phyloP scores from a whole-genome alignment of 2,329 filamentous ascomycete species.

The Fusarium sp. region DNA sequence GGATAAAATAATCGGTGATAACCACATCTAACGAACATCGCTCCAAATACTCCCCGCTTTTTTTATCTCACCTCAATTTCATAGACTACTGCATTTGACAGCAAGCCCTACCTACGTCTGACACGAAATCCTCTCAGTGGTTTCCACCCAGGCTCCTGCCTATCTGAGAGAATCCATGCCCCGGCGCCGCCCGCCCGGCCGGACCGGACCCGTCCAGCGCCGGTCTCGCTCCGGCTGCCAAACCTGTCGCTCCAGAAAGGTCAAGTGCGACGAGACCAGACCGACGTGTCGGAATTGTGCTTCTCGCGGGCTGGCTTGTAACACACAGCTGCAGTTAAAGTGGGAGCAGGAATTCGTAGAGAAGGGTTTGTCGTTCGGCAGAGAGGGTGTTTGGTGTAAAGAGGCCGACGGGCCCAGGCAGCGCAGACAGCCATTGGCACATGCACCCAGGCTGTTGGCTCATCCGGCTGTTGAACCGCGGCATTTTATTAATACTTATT shows the following conservation, averaged over 20 bases:
- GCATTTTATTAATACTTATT: conserved; percentile 44
- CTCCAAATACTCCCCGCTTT: conserved; percentile 31
- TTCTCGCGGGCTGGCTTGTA: conserved; percentile 32
- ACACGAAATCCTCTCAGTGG: not conserved
- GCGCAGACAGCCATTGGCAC: not conserved
- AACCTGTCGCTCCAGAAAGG: conserved; percentile 43
- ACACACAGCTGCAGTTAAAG: conserved; percentile 41
- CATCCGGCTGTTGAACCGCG: conserved; percentile 13
- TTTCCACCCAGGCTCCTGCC: no score
- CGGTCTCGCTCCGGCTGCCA: conserved; percentile 44
- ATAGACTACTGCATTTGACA: not conserved
- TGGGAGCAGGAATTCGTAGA: conserved; percentile 50
- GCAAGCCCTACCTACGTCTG: not conserved
- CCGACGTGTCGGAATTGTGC: conserved; percentile 40
- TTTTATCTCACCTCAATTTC: conserved; percentile 5
- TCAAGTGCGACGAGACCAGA: conserved; percentile 45
- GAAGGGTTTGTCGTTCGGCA: conserved; percentile 48
- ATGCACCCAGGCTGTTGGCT: not conserved
- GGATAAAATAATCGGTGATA: conserved; percentile 29
- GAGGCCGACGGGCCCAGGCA: conserved; percentile 1
- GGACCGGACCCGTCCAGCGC: conserved; percentile 29
- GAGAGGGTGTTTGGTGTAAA: conserved; percentile 51
- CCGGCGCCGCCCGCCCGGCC: conserved; percentile 34
- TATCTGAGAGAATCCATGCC: conserved; percentile 23
- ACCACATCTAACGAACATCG: conserved; percentile 5